Evolutionary conservation across 768 basidiomycete species (phyloP), one percentile per base, ranked within the genome.

Genomic region (Podaxis sp.): DNA sequence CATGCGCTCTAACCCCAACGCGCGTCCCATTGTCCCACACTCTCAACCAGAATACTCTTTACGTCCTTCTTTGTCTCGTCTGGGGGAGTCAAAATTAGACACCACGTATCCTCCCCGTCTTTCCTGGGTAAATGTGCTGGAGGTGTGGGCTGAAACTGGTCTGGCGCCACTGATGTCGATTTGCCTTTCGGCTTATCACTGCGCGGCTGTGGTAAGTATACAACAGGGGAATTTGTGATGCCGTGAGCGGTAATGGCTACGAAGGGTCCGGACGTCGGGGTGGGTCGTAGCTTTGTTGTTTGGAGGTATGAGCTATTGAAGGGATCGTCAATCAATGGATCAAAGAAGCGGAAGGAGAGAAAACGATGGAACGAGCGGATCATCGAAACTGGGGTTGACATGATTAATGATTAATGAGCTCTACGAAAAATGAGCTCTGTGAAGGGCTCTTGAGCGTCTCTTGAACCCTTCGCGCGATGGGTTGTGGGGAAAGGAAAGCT

Each of bases 61-160:
- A 70, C 19, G 24, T 38, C 61, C 11, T 24, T 46, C 2, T 55
- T 50, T 17, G 19, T 17, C 46, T 47, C 64, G 33, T 57, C 66
- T 17, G 8, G 53, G 63, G 55, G 66, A 72, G 50, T 72, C 69
- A 11, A 83, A 50, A 85, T 65, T 41, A 85, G 57, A 66, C 75
- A 79, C 72, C 79, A 78, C 1, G 82, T 83, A 64, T 88, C 85
- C 57, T 87, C 86, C 2, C 80, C 82, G 46, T 85, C 79, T 11
- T 56, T 66, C 27, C 79, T 73, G 2, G 86, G 82, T 3, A 81
- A 68, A 41, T 84, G 79, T 3, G 71, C 59, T 0, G 85, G 80
- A 15, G 79, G 68, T 4, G 49, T 9, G 8, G 33, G 9, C 9
- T 33, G 49, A 27, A 4, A 25, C 4, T 50, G 5, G 24, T 80